Evolutionary conservation across 257 asterid species (phyloP), one percentile per base, ranked within the genome.

Genomic region (Sherardia arvensis): DNA sequence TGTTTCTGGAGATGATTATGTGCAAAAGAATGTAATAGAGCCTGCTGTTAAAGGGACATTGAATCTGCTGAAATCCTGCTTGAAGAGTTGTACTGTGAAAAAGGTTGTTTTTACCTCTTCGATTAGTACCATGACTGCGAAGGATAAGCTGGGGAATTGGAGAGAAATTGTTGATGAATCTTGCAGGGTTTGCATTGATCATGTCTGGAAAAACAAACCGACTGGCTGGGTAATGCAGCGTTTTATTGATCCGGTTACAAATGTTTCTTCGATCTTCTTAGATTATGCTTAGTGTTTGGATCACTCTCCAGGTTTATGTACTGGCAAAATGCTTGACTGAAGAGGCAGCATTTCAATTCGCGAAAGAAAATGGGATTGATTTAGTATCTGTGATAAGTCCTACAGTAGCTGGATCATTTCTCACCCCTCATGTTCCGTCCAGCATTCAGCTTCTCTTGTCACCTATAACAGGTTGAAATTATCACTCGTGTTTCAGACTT

Each of bases 361-460:
- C 92, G 1, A 69, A 70, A 57, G 89, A 88, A 67, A 88, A 86
- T 47, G 87, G 77, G 62, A 81, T 91, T 51, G 78, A 84, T 74
- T 60, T 91, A 47, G 77, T 86, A 65, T 88, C 96, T 4, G 76
- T 85, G 53, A 80, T 91, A 60, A 84, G 92, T 56, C 69, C 95
- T 7, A 83, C 96, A 1, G 84, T 88, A 10, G 96, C 84, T 23
- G 98, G 98, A 65, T 85, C 91, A 5, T 91, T 91, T 72, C 85
- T 88, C 74, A 84, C 90, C 28, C 77, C 87, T 17, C 68, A 78
- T 8, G 90, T 91, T 72, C 98, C 98, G 20, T 20, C 80, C 38
- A 88, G 98, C 81, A 70, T 86, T 64, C 94, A 59, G 74, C 84
- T 88, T 69, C 72, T 91, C 66, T 58, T 91, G 33, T 86, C 98